Base-by-base conservation (phyloP, 805 yeast species). In the Teunomyces atbi region DNA sequence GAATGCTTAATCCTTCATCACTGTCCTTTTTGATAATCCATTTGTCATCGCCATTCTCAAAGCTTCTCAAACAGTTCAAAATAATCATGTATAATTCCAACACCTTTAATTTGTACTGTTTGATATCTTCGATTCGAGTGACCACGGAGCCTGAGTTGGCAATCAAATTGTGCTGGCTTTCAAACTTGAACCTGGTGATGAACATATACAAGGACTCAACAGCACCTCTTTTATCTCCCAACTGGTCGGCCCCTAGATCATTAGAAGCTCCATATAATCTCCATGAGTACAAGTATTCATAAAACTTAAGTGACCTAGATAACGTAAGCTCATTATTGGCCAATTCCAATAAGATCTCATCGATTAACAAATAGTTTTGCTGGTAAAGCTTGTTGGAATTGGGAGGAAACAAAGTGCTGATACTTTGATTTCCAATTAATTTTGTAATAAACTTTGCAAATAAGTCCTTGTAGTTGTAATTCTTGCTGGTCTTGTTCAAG, bases 171-270 rank as follows among this genome's bases (percentile, higher is more conserved):
- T 49, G 49, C 11, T 53, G 53, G 39, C 53, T 48, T 23, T 62
- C 71, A 26, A 40, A 41, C 42, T 57, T 67, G 57, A 70, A 72
- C 27, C 73, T 50, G 1, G 62, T 62, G 21, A 72, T 62, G 46
- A 70, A 72, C 44, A 52, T 51, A 48, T 71, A 73, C 41, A 73
- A 61, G 1, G 73, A 60, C 47, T 73, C 74, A 20, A 63, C 57
- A 1, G 76, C 69, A 3, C 80, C 81, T 45, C 85, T 65, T 44
- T 62, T 68, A 46, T 69, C 74, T 7, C 53, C 60, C 36, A 59
- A 45, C 20, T 53, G 48, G 15, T 45, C 47, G 5, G 57, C 42
- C 3, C 45, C 33, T 29, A 56, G 36, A 4, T 27, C 18, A 10
- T 27, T 34, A 1, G 62, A 47, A 2, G 56, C 49, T 2, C 70